Conservation (phyloP, 2,329 filamentous ascomycete species). For the Alternaria dauci region DNA sequence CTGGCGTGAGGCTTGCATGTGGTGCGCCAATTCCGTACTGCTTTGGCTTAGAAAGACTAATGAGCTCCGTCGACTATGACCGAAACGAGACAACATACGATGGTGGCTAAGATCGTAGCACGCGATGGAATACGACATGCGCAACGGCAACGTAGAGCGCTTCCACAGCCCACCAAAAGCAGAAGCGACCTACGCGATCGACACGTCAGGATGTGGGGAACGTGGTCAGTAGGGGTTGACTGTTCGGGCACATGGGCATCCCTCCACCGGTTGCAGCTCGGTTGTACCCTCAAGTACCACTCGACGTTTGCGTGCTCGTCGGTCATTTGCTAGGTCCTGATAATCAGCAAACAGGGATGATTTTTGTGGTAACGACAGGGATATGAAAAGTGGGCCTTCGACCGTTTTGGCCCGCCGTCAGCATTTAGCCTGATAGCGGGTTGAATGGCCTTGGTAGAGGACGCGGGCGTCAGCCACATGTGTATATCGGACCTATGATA, state of each 20-base stretch:
- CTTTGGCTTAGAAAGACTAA: slow-evolving; percentile 14
- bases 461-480: slow-evolving; percentile 31
- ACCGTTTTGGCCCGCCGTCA: slow-evolving; percentile 30
- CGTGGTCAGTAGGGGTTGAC: slow-evolving; percentile 28
- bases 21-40: slow-evolving; percentile 26
- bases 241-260: slow-evolving; percentile 29
- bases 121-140: slow-evolving; percentile 20
- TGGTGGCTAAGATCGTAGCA: slow-evolving; percentile 29
- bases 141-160: slow-evolving; percentile 26
- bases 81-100: slow-evolving; percentile 25
- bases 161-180: slow-evolving; percentile 26
- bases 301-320: slow-evolving; percentile 20
- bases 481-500: slow-evolving; percentile 33
- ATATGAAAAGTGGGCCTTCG: slow-evolving; percentile 27
- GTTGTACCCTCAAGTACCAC: slow-evolving; percentile 41
- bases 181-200: slow-evolving; percentile 40
- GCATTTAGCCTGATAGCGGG: slow-evolving; percentile 40
- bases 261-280: slow-evolving; percentile 20
- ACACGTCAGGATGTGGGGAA: slow-evolving; percentile 44
- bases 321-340: slow-evolving; percentile 32
- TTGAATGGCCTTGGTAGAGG: slow-evolving; percentile 25
- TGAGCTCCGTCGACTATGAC: slow-evolving; percentile 27
- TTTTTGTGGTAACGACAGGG: slow-evolving; percentile 26
- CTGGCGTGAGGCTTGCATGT: slow-evolving; percentile 34
- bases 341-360: slow-evolving; percentile 24